Percentiles rank a stretch among this genome's conserved stretches.
phyloP scores from a whole-genome alignment of 2,329 filamentous ascomycete genomes.

The Penicillium oxalicum region DNA sequence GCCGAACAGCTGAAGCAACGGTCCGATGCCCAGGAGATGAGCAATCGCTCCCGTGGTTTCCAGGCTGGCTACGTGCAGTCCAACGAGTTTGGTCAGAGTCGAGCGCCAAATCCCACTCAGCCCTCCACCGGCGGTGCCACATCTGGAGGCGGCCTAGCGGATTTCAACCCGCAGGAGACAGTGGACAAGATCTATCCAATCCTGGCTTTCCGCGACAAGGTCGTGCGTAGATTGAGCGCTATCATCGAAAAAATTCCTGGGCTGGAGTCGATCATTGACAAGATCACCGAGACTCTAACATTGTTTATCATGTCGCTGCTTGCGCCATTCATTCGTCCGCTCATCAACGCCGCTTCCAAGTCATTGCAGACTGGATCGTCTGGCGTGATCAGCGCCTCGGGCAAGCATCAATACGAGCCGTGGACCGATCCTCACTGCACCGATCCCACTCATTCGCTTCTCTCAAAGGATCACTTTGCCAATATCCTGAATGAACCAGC shows the following conservation, averaged over 20 bases:
- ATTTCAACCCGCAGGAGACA: constrained; percentile 73
- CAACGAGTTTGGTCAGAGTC: constrained; percentile 14
- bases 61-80: constrained; percentile 24
- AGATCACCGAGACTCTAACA: constrained; percentile 87
- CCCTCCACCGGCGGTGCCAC: constrained; percentile 33
- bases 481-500: constrained; percentile 72
- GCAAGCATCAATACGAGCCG: constrained; percentile 69
- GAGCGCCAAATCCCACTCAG: constrained; percentile 40
- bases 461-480: constrained; percentile 79
- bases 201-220: constrained; percentile 85
- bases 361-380: constrained; percentile 80
- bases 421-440: constrained; percentile 71
- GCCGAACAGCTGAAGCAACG: constrained; percentile 57
- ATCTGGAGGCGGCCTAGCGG: constrained; percentile 53
- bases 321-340: constrained; percentile 83
- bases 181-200: constrained; percentile 87
- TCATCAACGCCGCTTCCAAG: constrained; percentile 81
- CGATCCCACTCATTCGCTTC: constrained; percentile 74
- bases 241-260: constrained; percentile 88
- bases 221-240: constrained; percentile 77
- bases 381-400: constrained; percentile 60
- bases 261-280: constrained; percentile 81
- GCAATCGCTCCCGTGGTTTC: constrained; percentile 43
- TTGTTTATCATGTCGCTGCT: constrained; percentile 86
- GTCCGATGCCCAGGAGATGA: constrained; percentile 59